Evolutionary conservation across 345 rosid species (phyloP).

Genomic region (Gossypium raimondii): DNA sequence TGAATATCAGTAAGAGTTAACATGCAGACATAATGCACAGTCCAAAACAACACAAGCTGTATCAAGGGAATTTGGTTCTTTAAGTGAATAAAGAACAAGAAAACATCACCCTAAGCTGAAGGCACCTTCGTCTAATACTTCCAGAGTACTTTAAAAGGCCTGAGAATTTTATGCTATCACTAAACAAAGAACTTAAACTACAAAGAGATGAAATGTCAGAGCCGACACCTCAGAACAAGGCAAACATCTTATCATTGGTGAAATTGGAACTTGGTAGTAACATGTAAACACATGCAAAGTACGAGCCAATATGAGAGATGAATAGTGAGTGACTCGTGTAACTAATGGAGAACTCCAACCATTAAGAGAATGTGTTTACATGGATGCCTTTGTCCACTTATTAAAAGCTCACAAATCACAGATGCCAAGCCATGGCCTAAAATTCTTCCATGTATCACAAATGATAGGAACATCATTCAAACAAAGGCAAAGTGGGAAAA

Average conservation of each 20-base stretch:
- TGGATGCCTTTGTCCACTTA: not conserved
- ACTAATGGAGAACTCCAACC: slow-evolving; percentile 1
- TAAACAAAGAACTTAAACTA: not conserved
- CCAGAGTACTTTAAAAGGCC: not conserved
- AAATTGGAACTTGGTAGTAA: not conserved
- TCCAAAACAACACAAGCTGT: not conserved
- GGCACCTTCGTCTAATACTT: not conserved
- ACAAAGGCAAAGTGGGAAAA: not conserved
- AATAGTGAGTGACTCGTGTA: not conserved
- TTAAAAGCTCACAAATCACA: not conserved
- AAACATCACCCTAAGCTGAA: not conserved
- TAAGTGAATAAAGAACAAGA: not conserved
- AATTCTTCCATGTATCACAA: not conserved
- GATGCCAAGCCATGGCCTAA: not conserved
- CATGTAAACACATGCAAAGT: not conserved
- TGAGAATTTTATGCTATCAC: not conserved
- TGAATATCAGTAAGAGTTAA: not conserved
- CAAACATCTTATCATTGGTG: not conserved
- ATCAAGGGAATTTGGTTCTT: not conserved
- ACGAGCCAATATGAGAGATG: no score
- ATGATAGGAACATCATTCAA: not conserved
- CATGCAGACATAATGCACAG: not conserved
- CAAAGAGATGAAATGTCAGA: not conserved
- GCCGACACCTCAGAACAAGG: not conserved
- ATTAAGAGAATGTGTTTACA: not conserved